Base-by-base conservation (phyloP, 2,329 filamentous ascomycete species). In the Aspergillus viridinutans region DNA sequence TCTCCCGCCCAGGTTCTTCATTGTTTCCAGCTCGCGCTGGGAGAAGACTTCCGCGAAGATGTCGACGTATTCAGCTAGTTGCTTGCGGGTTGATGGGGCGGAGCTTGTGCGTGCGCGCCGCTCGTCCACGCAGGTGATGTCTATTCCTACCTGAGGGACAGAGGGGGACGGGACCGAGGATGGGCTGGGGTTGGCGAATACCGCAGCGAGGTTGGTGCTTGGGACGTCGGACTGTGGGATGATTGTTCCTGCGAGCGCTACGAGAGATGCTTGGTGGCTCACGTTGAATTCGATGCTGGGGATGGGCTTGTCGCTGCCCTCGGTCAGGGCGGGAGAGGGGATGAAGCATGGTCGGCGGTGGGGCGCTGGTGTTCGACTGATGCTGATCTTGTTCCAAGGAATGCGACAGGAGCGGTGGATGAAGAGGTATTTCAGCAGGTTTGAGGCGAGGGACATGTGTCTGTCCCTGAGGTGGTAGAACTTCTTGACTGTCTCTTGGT, bases 101-200 rank as follows among this genome's bases (percentile, higher is more conserved):
- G 74, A 68, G 54, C 77, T 76, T 52, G 80, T 80, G 53, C 80
- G 78, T 29, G 81, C 78, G 26, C 80, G 59, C 3, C 72, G 69
- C 35, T 87, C 84, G 58, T 86, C 82, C 14, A 84, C 81, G 66
- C 83, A 85, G 4, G 85, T 84, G 21, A 88, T 81, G 67, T 88
- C 85, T 8, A 85, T 80, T 17, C 85, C 85, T 0, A 87, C 75
- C 56, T 82, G 71, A 3, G 71, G 72, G 62, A 52, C 56, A 54
- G 52, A 62, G 10, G 43, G 14, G 26, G 50, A 32, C 3, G 63
- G 61, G 2, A 50, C 45, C 3, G 56, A 54, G 17, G 56, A 52
- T 32, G 56, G 57, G 23, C 38, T 53, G 32, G 56, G 54, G 29
- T 42, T 53, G 49, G 49, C 48, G 28, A 52, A 54, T 9, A 54